Evolutionary conservation across 2,329 filamentous ascomycete genomes (phyloP), one percentile per base, ranked within the genome.

Genomic region (Metarhizium brunneum): DNA sequence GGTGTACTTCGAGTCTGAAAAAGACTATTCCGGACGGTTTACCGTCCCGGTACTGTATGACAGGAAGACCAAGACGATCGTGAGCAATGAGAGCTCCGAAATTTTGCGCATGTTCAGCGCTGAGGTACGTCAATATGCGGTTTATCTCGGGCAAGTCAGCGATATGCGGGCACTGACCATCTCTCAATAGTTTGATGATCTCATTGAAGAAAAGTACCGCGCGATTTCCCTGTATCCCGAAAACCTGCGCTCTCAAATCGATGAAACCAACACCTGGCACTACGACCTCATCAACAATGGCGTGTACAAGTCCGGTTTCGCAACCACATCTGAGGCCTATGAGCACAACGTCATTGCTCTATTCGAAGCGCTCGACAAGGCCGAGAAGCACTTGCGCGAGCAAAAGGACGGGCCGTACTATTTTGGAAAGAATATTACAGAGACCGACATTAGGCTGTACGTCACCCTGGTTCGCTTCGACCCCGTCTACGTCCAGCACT

Each of bases 21-120:
- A 82, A 1, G 74, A 87, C 55, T 96, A 92, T 65, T 68, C 75
- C 2, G 91, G 88, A 1, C 82, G 92, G 13, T 95, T 92, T 70
- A 96, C 92, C 0, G 92, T 96, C 16, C 92, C 92, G 0, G 87
- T 90, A 3, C 77, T 96, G 55, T 95, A 87, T 73, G 90, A 95
- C 72, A 90, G 83, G 73, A 84, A 87, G 74, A 73, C 76, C 53
- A 80, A 85, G 64, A 81, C 76, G 38, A 95, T 96, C 65, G 91
- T 96, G 59, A 94, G 81, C 81, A 96, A 96, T 63, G 92, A 96
- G 79, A 90, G 87, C 70, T 85, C 86, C 62, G 92, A 96, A 74
- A 96, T 96, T 68, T 85, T 96, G 69, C 85, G 92, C 67, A 95
- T 96, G 88, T 76, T 96, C 59, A 88, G 88, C 67, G 80, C 79